Evolutionary conservation across 225 moss, liverwort and hornwort genomes (phyloP).

Genomic region (Antitrichia curtipendula): DNA sequence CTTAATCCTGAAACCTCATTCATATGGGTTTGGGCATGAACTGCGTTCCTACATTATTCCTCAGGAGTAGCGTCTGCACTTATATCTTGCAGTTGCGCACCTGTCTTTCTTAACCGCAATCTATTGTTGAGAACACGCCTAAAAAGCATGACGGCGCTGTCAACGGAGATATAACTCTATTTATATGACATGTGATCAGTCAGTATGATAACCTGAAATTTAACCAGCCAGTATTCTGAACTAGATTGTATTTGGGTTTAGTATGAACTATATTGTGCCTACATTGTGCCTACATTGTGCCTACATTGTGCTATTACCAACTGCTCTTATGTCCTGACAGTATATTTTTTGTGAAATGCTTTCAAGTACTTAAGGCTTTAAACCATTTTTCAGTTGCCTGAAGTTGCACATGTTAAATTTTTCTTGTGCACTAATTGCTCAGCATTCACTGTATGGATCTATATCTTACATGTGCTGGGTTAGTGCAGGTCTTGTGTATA

Average conservation of each 20-base stretch:
- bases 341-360: neutral
- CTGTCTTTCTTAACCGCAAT: neutral
- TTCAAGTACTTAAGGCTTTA: neutral
- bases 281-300: neutral
- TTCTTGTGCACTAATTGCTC: neutral
- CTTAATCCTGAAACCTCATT: neutral
- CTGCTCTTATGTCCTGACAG: neutral
- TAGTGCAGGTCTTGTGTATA: constrained; percentile 40
- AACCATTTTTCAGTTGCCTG: neutral
- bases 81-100: no score
- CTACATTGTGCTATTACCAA: neutral
- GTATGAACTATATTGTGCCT: neutral
- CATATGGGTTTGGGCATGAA: neutral
- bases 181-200: neutral
- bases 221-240: neutral
- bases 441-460: neutral
- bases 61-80: no score
- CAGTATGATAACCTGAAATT: neutral
- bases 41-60: neutral
- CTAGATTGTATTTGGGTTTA: neutral
- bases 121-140: neutral
- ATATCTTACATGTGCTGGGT: neutral
- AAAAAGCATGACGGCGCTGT: neutral
- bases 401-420: neutral
- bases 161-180: neutral